Percentiles rank a stretch among this genome's conserved stretches.
These are phyloP conservation scores for Colletotrichum sublineola DNA, from an alignment of 2,329 filamentous ascomycete species.

Conservation along the genomic window DNA sequence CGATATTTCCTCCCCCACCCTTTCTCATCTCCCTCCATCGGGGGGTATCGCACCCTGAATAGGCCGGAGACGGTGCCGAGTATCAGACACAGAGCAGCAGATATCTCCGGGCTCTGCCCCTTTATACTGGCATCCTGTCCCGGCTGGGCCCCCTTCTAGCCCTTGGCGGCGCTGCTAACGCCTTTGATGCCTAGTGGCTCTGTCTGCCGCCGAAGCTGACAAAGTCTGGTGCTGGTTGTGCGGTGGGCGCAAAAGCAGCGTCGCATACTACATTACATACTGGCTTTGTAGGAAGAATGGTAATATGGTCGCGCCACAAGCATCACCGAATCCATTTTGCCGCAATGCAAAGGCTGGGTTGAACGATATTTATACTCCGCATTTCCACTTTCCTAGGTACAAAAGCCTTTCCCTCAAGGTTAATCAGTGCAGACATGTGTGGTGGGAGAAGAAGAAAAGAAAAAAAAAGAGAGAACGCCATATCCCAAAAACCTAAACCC, in stretches of 20 bases:
- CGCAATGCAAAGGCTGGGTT: background rate
- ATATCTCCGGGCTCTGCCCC: background rate
- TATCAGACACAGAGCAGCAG: background rate
- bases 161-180: background rate
- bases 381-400: background rate
- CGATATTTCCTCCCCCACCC: too few species aligned
- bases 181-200: background rate
- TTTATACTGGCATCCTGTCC: background rate
- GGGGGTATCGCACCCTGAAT: background rate
- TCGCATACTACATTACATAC: background rate
- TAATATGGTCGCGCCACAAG: background rate
- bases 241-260: background rate
- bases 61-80: background rate
- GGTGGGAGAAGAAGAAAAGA: background rate
- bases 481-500: background rate
- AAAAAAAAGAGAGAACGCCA: background rate
- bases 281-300: background rate
- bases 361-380: background rate
- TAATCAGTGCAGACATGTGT: background rate
- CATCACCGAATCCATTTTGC: background rate
- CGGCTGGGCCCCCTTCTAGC: background rate
- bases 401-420: constrained; percentile 6
- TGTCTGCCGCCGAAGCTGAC: background rate
- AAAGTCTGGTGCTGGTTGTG: background rate
- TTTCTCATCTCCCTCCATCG: background rate